Base-by-base conservation (phyloP, 129 eudicot genomes). In the Artemisia tridentata region DNA sequence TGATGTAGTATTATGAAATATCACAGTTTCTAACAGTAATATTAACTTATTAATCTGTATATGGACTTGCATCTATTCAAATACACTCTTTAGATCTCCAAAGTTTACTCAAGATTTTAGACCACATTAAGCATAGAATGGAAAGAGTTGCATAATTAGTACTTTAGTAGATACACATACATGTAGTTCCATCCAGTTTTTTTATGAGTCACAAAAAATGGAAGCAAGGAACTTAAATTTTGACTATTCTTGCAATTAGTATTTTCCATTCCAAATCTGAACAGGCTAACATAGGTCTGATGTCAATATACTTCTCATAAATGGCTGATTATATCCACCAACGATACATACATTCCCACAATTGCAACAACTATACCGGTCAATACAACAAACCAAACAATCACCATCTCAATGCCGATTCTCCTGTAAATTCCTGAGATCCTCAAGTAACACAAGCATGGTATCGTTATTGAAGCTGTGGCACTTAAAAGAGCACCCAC, bases 381-480 rank as follows among this genome's bases (percentile, higher is more conserved):
- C 16, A 56, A 13, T n/a, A 55, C 68, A 58, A 78, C 68, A 15
- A 80, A 31, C 20, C 68, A 34, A 20, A 88, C 72, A 34, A 58
- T 18, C n/a, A 80, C 70, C 58, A 47, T 11, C 75, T 91, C 88
- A 16, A 78, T 38, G 23, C 91, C 85, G 58, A 81, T 19, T 65
- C 76, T 78, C 43, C 66, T 69, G 50, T 80, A 71, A 20, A 21
- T 66, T 1, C 88, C 86, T 2, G 85, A 80, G 63, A 91, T 88
- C 91, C 82, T 91, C 76, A 91, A 72, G 83, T 76, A 88, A 67
- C 93, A 91, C 59, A 80, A 60, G 68, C 96, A 86, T 10, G 97
- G 97, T 17, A 91, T 67, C 46, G 77, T 27, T 48, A 84, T 77
- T 11, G 96, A 86, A 48, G 90, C 84, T 14, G 87, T 80, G 9